Evolutionary conservation across 495 filamentous ascomycete species (phyloP).

Genomic region (Aspergillus homomorphus): DNA sequence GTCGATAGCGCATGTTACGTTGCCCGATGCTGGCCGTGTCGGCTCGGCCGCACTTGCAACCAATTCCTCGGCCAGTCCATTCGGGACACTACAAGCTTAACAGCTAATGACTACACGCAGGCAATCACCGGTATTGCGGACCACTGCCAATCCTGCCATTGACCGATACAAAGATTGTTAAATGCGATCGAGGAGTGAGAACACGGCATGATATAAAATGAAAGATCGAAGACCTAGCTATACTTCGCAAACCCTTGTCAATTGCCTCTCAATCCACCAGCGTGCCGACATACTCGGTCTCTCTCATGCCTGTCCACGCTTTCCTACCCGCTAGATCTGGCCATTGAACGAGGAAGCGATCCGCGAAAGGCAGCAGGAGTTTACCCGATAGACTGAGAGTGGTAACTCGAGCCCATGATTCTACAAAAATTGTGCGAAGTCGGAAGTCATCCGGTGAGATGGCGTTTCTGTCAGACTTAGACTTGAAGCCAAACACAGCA

Average conservation of each 20-base stretch:
- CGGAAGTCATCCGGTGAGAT: conserved; percentile 29
- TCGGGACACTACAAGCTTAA: too few species aligned
- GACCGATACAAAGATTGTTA: too few species aligned
- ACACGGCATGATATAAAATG: too few species aligned
- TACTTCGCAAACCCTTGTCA: background rate
- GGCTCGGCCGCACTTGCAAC: too few species aligned
- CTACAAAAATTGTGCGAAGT: conserved; percentile 77
- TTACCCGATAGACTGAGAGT: conserved; percentile 77
- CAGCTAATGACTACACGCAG: too few species aligned
- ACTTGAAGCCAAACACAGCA: conserved; percentile 5
- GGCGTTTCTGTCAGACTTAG: background rate
- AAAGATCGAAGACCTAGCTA: background rate
- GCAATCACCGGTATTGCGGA: too few species aligned
- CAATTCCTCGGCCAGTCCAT: too few species aligned
- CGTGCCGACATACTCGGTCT: conserved; percentile 44
- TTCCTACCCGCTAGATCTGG: conserved; percentile 46
- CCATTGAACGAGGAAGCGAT: conserved; percentile 79
- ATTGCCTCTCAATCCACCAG: conserved; percentile 36
- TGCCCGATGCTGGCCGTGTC: too few species aligned
- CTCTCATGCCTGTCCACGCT: conserved; percentile 43
- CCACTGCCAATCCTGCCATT: too few species aligned
- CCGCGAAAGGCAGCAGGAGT: conserved; percentile 61
- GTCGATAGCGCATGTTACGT: too few species aligned
- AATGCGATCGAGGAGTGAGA: too few species aligned
- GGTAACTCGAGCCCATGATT: conserved; percentile 84